phyloP scores from a whole-genome alignment of 495 filamentous ascomycete genomes.

The Xylaria longipes region DNA sequence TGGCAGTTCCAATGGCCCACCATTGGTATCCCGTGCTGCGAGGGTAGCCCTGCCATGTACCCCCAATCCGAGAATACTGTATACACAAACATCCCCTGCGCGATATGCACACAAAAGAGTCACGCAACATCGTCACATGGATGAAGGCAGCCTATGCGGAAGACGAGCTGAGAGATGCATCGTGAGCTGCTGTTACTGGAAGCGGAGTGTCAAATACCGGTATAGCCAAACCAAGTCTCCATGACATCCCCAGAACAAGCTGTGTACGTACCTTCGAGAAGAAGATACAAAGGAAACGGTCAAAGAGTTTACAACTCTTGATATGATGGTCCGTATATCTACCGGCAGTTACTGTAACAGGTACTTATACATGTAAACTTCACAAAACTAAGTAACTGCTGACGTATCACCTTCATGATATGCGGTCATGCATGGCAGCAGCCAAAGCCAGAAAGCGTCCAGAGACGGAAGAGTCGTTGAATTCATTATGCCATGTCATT shows the following conservation, averaged over 20 bases:
- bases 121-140: constrained; percentile 7
- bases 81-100: background rate
- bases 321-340: too few species aligned
- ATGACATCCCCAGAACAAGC: too few species aligned
- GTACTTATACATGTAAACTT: too few species aligned
- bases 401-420: background rate
- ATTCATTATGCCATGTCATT: constrained; percentile 32
- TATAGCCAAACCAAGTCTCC: too few species aligned
- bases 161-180: background rate
- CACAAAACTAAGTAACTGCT: too few species aligned
- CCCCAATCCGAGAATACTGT: background rate
- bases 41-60: constrained; percentile 4
- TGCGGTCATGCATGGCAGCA: background rate
- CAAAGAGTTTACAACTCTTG: too few species aligned
- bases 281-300: too few species aligned
- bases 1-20: too few species aligned
- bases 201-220: background rate
- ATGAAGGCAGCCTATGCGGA: background rate
- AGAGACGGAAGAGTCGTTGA: constrained; percentile 22
- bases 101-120: background rate
- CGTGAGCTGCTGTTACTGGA: background rate
- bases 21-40: constrained; percentile 2
- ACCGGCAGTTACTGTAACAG: too few species aligned
- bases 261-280: too few species aligned
- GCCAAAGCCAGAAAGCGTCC: background rate